phyloP scores from a whole-genome alignment of 148 eudicot species.

The Chenopodium formosanum region DNA sequence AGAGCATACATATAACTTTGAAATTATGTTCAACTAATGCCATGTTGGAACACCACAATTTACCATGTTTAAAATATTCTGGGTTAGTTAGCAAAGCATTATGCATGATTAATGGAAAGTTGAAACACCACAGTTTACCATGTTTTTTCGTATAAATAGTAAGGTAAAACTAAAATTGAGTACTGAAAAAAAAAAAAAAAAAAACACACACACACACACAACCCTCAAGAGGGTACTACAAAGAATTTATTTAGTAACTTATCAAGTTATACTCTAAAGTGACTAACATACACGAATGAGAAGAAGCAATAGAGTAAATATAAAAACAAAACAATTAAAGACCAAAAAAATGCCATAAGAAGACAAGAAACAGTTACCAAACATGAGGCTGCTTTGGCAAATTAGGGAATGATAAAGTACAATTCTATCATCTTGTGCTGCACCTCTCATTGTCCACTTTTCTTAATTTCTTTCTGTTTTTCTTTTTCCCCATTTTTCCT shows the following conservation, averaged over 20 bases:
- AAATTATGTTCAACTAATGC: too few species aligned
- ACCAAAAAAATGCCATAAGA: neutral
- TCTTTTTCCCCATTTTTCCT: neutral
- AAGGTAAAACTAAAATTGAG: too few species aligned
- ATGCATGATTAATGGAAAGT: too few species aligned
- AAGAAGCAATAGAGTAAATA: neutral
- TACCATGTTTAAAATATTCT: too few species aligned
- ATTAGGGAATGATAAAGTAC: conserved; percentile 19
- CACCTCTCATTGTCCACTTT: neutral
- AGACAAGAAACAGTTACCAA: conserved; percentile 17
- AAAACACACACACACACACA: too few species aligned
- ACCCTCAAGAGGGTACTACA: too few species aligned
- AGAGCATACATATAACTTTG: too few species aligned
- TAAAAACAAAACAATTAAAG: neutral
- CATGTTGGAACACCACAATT: too few species aligned
- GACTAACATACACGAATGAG: neutral
- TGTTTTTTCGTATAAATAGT: too few species aligned
- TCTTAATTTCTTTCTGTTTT: conserved; percentile 9
- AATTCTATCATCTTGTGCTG: conserved; percentile 6
- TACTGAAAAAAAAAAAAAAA: too few species aligned
- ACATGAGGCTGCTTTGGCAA: conserved; percentile 13
- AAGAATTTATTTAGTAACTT: neutral
- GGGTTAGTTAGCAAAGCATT: too few species aligned
- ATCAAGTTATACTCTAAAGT: neutral
- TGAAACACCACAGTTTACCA: too few species aligned